A percentile compares a stretch with the other conserved stretches of the same genome.
phyloP scores from a whole-genome alignment of 495 filamentous ascomycete genomes.

The Penicillium atrosanguineum region DNA sequence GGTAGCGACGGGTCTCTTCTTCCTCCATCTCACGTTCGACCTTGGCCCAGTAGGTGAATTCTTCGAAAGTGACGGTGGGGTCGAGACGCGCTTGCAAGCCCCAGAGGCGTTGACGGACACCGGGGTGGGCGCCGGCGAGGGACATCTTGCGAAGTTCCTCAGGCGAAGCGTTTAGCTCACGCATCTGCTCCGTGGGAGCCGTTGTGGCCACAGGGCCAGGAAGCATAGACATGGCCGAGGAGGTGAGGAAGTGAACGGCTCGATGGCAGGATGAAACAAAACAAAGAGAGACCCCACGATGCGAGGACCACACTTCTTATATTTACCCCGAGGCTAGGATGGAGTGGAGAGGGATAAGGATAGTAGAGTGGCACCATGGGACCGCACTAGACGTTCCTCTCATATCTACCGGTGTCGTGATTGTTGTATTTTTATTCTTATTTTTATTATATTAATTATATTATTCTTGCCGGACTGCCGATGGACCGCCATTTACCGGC shows the following conservation, averaged over 20 bases:
- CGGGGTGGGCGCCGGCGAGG: neutral
- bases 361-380: too few relatives aligned
- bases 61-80: conserved; percentile 30
- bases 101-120: conserved; percentile 43
- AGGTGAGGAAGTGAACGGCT: too few relatives aligned
- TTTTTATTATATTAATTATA: too few relatives aligned
- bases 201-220: neutral
- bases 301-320: too few relatives aligned
- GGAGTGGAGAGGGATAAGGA: too few relatives aligned
- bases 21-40: conserved; percentile 23
- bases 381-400: too few relatives aligned
- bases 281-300: too few relatives aligned
- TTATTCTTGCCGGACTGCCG: too few relatives aligned
- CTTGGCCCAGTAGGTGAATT: conserved; percentile 35
- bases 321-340: too few relatives aligned
- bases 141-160: neutral
- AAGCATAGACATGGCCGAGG: neutral
- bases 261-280: neutral
- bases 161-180: neutral
- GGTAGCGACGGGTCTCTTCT: conserved; percentile 7
- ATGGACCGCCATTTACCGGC: too few relatives aligned
- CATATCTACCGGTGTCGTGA: too few relatives aligned
- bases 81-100: conserved; percentile 28
- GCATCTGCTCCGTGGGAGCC: neutral
- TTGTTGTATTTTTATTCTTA: too few relatives aligned